phyloP scores from a whole-genome alignment of 2,329 filamentous ascomycete species.

The Didymella pomorum region DNA sequence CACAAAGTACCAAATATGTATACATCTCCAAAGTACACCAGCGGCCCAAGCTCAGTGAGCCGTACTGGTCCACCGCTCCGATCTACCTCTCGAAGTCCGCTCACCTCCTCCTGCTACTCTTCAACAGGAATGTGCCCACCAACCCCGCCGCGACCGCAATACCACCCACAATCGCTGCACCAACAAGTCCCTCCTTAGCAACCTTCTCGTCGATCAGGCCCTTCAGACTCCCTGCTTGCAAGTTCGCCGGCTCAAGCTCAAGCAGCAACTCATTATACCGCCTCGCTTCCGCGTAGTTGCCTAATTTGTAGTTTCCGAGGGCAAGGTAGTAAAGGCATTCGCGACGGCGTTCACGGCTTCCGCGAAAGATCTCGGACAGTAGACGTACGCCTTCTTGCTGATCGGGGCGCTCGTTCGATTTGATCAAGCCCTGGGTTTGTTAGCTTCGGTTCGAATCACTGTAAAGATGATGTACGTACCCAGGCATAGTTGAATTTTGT shows the following conservation, averaged over 20 bases:
- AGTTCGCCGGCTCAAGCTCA: conserved; percentile 88
- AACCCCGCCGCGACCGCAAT: conserved; percentile 93
- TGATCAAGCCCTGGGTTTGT: conserved; percentile 80
- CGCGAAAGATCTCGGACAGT: conserved; percentile 95
- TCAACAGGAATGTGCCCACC: conserved; percentile 85
- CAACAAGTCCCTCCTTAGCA: conserved; percentile 89
- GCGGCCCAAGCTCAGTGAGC: not conserved
- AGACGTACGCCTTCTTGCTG: conserved; percentile 95
- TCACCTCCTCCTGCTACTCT: conserved; percentile 63
- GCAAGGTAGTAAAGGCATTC: conserved; percentile 99
- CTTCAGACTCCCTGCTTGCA: conserved; percentile 87
- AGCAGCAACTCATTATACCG: conserved; percentile 93
- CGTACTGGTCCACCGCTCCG: not conserved
- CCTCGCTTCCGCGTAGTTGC: conserved; percentile 94
- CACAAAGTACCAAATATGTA: not conserved
- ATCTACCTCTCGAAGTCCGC: not conserved
- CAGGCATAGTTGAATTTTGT: conserved; percentile 99
- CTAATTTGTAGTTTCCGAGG: conserved; percentile 96
- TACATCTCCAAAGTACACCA: not conserved
- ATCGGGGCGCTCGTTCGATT: conserved; percentile 82
- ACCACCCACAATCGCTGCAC: conserved; percentile 93
- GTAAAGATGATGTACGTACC: conserved; percentile 62
- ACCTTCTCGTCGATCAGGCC: conserved; percentile 95
- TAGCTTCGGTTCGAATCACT: conserved; percentile 7
- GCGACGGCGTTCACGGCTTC: conserved; percentile 87